phyloP scores from a whole-genome alignment of 176 grass and related monocot genomes.

The Chrysopogon serrulatus region DNA sequence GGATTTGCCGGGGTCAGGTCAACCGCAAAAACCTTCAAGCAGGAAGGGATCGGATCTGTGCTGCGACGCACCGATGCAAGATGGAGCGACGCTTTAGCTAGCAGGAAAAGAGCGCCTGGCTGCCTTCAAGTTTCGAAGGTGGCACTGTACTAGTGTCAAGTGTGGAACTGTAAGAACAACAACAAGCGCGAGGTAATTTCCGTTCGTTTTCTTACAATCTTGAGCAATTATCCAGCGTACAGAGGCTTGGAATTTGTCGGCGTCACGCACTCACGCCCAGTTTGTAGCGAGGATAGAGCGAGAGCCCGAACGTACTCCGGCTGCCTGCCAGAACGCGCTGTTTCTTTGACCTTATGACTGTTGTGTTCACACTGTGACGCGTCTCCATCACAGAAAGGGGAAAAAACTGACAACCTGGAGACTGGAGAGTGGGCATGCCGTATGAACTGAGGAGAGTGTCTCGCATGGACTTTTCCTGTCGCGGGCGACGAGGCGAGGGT shows the following conservation, averaged over 20 bases:
- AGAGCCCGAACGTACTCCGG: background rate
- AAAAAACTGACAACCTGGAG: background rate
- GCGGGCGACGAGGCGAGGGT: background rate
- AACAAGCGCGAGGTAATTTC: background rate
- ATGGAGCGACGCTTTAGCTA: too few species aligned
- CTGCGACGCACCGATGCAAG: background rate
- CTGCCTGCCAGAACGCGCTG: background rate
- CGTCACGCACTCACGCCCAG: background rate
- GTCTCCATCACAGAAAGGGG: background rate
- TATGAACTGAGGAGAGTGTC: background rate
- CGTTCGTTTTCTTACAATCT: too few species aligned
- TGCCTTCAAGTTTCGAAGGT: background rate
- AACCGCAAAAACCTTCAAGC: background rate
- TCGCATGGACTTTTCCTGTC: background rate
- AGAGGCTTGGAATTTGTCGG: background rate
- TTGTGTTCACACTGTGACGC: too few species aligned
- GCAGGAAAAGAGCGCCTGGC: too few species aligned
- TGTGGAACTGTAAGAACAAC: background rate
- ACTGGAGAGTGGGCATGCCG: background rate
- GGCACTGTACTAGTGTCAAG: too few species aligned
- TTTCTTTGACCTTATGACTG: background rate
- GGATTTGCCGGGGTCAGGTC: background rate
- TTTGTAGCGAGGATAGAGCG: background rate
- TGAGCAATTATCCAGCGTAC: too few species aligned
- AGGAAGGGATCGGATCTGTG: background rate